Conservation (phyloP, 768 basidiomycete species). For the Psilocybe tampanensis region DNA sequence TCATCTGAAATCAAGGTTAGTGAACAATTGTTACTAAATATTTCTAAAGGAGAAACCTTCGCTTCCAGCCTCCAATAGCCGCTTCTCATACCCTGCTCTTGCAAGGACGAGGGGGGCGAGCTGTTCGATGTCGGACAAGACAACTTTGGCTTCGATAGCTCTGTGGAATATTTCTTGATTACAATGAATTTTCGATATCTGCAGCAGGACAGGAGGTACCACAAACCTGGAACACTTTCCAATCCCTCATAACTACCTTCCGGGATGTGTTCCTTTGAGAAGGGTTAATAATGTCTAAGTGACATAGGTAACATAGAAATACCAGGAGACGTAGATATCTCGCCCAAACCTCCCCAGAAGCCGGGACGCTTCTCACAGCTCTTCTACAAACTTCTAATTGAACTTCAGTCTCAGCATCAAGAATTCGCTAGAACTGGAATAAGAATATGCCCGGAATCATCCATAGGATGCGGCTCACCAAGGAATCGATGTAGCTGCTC, state of each 20-base stretch:
- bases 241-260: slow-evolving; percentile 31
- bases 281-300: slow-evolving; percentile 1
- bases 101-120: slow-evolving; percentile 66
- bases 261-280: slow-evolving; percentile 42
- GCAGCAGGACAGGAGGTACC: neutral
- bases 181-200: neutral
- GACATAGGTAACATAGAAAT: slow-evolving; percentile 17
- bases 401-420: slow-evolving; percentile 42
- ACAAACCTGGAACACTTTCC: slow-evolving; percentile 32
- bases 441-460: neutral
- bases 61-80: slow-evolving; percentile 48
- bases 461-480: slow-evolving; percentile 45
- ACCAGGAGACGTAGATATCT: slow-evolving; percentile 76
- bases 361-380: slow-evolving; percentile 73
- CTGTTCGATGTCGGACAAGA: slow-evolving; percentile 65
- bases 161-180: slow-evolving; percentile 56
- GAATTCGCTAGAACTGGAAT: slow-evolving; percentile 41
- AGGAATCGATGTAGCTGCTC: slow-evolving; percentile 69
- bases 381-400: slow-evolving; percentile 50
- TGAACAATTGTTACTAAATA: neutral
- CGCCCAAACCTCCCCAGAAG: slow-evolving; percentile 78
- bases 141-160: slow-evolving; percentile 55
- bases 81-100: slow-evolving; percentile 64
- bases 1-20: slow-evolving; percentile 33
- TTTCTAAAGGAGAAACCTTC: slow-evolving; percentile 33